These are phyloP conservation scores for Colletotrichum caudatum DNA, from an alignment of 2,329 filamentous ascomycete species.

Conservation along the genomic window DNA sequence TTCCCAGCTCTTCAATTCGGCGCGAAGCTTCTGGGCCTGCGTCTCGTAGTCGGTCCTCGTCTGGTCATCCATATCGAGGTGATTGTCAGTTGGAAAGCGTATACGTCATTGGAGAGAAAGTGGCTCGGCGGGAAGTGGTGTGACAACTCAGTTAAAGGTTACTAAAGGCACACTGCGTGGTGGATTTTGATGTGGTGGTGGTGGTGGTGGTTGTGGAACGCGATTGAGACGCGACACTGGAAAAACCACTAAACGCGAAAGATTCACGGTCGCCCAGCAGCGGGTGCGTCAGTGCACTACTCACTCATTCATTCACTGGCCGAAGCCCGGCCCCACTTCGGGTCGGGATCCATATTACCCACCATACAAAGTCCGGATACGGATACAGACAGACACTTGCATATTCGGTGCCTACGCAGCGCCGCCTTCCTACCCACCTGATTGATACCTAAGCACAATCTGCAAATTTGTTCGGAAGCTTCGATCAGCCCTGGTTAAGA, in stretches of 20 bases:
- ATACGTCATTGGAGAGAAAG: constrained; percentile 29
- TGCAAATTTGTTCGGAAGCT: not conserved
- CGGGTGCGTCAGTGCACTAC: not conserved
- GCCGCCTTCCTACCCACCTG: too few relatives aligned
- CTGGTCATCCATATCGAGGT: constrained; percentile 59
- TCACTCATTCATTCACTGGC: not conserved
- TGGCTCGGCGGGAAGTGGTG: not conserved
- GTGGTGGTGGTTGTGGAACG: constrained; percentile 29
- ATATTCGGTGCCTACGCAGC: too few relatives aligned
- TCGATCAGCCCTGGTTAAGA: not conserved
- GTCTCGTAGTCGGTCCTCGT: constrained; percentile 60
- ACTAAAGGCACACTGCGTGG: constrained; percentile 4
- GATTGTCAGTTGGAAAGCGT: not conserved
- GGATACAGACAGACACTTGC: not conserved
- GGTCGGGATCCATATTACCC: not conserved
- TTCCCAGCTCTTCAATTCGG: constrained; percentile 81
- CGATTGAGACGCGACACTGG: constrained; percentile 29
- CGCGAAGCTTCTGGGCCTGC: constrained; percentile 68
- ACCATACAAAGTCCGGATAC: not conserved
- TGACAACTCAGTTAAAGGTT: not conserved
- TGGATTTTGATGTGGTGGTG: constrained; percentile 25
- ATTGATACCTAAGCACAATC: constrained; percentile 2
- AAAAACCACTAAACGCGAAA: constrained; percentile 40
- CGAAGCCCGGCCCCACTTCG: not conserved
- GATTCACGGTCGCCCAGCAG: constrained; percentile 19